A percentile compares a stretch with the other conserved stretches of the same genome.
Evolutionary conservation across 2,329 filamentous ascomycete species (phyloP).

Genomic region (Colletotrichum euphorbiae): DNA sequence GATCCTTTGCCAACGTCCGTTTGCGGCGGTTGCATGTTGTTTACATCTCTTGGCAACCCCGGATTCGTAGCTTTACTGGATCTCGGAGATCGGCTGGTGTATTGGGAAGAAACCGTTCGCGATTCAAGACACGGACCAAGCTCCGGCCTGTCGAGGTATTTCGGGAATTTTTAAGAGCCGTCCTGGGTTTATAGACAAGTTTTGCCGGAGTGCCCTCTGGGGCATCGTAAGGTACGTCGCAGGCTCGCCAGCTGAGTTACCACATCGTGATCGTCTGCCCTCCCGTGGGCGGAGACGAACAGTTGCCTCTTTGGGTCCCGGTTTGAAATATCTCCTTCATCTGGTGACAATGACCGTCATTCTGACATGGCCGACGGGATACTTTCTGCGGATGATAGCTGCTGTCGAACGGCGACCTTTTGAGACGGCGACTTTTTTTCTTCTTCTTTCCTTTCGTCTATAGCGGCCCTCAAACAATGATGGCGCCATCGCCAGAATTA

Average conservation of each 20-base stretch:
- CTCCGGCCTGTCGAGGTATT: slow-evolving; percentile 4
- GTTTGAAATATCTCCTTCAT: slow-evolving; percentile 13
- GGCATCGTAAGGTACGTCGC: slow-evolving; percentile 9
- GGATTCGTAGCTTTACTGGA: slow-evolving; percentile 15
- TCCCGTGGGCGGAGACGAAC: slow-evolving; percentile 6
- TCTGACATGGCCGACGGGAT: slow-evolving; percentile 3
- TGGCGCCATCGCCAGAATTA: slow-evolving; percentile 11
- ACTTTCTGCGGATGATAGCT: background rate
- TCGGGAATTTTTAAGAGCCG: slow-evolving; percentile 7
- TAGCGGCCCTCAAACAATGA: background rate
- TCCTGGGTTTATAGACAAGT: slow-evolving; percentile 10
- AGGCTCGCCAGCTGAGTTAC: slow-evolving; percentile 22
- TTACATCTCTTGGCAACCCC: slow-evolving; percentile 32
- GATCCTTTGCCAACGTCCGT: slow-evolving; percentile 2
- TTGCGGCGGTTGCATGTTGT: slow-evolving; percentile 17
- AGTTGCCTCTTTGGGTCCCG: slow-evolving; percentile 10
- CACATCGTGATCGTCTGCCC: background rate
- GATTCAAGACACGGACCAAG: slow-evolving; percentile 17
- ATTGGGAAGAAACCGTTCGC: slow-evolving; percentile 18
- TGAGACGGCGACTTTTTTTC: slow-evolving; percentile 14
- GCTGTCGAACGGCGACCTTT: background rate
- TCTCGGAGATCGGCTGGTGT: slow-evolving; percentile 17
- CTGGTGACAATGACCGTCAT: slow-evolving; percentile 1
- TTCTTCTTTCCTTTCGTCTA: background rate
- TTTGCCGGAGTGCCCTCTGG: slow-evolving; percentile 18